A percentile compares a stretch with the other conserved stretches of the same genome.
phyloP scores from a whole-genome alignment of 2,329 filamentous ascomycete species.

The Calonectria fujianensis region DNA sequence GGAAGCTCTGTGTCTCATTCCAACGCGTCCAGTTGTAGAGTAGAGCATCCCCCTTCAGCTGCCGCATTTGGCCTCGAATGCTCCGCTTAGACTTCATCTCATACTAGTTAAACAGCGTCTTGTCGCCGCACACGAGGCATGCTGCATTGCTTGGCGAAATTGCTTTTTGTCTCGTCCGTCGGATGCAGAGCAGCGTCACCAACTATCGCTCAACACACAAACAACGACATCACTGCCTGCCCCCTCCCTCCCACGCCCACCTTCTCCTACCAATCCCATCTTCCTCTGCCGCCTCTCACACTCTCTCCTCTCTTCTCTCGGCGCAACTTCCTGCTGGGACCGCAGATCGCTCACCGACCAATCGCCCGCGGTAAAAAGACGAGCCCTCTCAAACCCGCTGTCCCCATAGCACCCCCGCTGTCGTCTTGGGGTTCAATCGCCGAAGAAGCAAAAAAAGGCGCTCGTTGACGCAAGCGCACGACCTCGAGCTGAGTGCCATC shows the following conservation, averaged over 20 bases:
- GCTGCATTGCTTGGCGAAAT: conserved; percentile 22
- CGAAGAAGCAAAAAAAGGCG: conserved; percentile 30
- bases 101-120: conserved; percentile 26
- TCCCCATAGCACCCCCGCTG: conserved; percentile 13
- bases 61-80: conserved; percentile 19
- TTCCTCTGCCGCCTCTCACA: conserved; percentile 32
- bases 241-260: conserved; percentile 5
- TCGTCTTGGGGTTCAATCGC: conserved; percentile 28
- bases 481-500: conserved; percentile 22
- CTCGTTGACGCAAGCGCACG: conserved; percentile 20
- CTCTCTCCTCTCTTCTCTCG: conserved; percentile 29
- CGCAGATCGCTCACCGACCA: conserved; percentile 47
- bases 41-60: conserved; percentile 14
- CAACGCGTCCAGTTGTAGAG: conserved; percentile 21
- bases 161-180: conserved; percentile 40
- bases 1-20: conserved; percentile 37
- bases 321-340: conserved; percentile 33
- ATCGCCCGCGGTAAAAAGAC: conserved; percentile 36
- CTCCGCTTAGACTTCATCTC: conserved; percentile 23
- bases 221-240: conserved; percentile 23
- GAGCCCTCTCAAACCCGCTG: conserved; percentile 16
- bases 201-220: conserved; percentile 12
- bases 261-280: conserved; percentile 40
- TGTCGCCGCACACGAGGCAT: conserved; percentile 23
- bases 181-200: conserved; percentile 6